phyloP scores from a whole-genome alignment of 805 yeast species.

The Saccharomycopsis schoenii region DNA sequence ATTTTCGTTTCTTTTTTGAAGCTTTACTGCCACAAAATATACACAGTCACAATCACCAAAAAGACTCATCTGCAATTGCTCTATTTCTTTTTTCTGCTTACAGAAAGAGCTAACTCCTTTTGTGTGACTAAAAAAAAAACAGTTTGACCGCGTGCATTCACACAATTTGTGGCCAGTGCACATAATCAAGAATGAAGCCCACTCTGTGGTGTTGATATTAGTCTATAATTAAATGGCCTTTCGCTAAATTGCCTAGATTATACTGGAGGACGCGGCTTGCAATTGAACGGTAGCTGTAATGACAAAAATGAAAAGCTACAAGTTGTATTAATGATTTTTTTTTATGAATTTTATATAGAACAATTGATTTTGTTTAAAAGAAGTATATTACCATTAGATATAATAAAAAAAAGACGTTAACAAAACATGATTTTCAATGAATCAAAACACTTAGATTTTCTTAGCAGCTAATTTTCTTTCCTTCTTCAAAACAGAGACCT shows the following conservation, averaged over 20 bases:
- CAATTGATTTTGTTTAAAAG: slow-evolving; percentile 1
- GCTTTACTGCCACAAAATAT: neutral
- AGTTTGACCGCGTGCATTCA: neutral
- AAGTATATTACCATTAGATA: slow-evolving; percentile 2
- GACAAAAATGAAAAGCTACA: neutral
- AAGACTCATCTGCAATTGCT: no score
- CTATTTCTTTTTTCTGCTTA: neutral
- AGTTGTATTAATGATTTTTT: neutral
- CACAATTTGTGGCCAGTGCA: no score
- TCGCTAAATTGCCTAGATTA: no score
- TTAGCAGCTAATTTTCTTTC: slow-evolving; percentile 92
- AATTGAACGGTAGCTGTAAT: no score
- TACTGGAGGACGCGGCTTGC: no score
- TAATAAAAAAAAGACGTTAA: slow-evolving; percentile 1
- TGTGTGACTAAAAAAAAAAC: neutral
- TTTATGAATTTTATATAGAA: neutral
- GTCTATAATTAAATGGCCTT: no score
- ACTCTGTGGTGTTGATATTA: no score
- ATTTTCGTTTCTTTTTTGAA: neutral
- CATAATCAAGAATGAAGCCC: no score
- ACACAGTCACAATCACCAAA: no score
- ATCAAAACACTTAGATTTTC: slow-evolving; percentile 46
- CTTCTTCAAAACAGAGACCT: slow-evolving; percentile 93
- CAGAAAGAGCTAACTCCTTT: neutral
- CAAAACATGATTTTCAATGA: neutral